phyloP scores from a whole-genome alignment of 2,329 filamentous ascomycete genomes.

The Corniculantispora saksenae region DNA sequence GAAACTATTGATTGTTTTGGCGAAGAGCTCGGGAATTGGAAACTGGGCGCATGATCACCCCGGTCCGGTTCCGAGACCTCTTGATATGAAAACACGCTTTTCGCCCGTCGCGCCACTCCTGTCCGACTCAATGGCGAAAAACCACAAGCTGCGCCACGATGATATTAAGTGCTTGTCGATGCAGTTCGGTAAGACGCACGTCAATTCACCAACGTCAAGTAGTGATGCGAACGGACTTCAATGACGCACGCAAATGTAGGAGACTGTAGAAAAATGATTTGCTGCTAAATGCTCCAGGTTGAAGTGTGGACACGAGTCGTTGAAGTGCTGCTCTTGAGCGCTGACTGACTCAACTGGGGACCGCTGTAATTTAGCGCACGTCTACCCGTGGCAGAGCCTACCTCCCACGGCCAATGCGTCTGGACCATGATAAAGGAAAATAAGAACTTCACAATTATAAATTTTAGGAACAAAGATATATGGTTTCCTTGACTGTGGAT shows the following conservation, averaged over 20 bases:
- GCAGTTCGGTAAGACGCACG: background rate
- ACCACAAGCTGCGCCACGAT: background rate
- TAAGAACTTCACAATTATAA: no score
- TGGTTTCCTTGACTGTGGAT: no score
- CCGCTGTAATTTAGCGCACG: background rate
- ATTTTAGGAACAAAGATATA: no score
- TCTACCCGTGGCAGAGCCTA: no score
- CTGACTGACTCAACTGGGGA: background rate
- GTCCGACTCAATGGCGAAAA: background rate
- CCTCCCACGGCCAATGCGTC: no score
- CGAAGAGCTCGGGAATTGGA: background rate
- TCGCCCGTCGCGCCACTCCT: background rate
- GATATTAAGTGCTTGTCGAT: background rate
- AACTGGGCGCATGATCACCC: background rate
- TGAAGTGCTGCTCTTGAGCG: background rate
- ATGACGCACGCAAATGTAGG: background rate
- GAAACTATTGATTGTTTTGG: background rate
- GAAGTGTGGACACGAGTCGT: background rate
- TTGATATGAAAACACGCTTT: background rate
- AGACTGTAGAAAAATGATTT: background rate
- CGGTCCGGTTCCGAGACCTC: background rate
- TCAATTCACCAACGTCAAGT: background rate
- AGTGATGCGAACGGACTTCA: background rate
- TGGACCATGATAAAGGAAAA: no score
- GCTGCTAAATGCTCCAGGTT: background rate